Conservation (phyloP, 2,329 filamentous ascomycete species). For the Hypoxylon sp. region DNA sequence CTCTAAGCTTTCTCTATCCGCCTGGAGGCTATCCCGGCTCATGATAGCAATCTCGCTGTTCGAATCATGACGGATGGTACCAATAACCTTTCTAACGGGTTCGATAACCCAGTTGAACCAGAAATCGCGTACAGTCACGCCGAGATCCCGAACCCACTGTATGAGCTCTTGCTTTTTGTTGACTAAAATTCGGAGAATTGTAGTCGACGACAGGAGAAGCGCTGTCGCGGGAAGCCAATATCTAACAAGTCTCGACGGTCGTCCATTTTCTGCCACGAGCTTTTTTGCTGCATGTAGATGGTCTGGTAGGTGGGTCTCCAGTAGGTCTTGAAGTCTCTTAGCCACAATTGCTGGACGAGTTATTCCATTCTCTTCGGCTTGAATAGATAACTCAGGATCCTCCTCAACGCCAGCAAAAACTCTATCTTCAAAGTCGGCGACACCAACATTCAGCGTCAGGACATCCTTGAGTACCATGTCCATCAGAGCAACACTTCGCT, state of each 20-base stretch:
- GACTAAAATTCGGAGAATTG: constrained; percentile 82
- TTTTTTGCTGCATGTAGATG: constrained; percentile 71
- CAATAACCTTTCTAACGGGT: constrained; percentile 83
- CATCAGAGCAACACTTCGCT: constrained; percentile 86
- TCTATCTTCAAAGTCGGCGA: constrained; percentile 74
- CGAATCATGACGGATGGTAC: constrained; percentile 92
- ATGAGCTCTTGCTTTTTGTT: constrained; percentile 82
- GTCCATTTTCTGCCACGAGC: constrained; percentile 75
- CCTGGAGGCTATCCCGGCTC: constrained; percentile 91
- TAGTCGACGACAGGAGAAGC: constrained; percentile 85
- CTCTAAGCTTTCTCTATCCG: constrained; percentile 91
- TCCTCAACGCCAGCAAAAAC: constrained; percentile 74
- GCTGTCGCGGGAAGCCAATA: constrained; percentile 88
- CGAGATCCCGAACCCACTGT: constrained; percentile 83
- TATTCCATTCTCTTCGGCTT: constrained; percentile 61
- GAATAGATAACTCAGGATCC: constrained; percentile 69
- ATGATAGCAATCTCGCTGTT: constrained; percentile 96
- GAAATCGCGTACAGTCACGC: constrained; percentile 85
- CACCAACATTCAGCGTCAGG: constrained; percentile 71
- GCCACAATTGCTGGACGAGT: constrained; percentile 72
- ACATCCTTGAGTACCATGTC: constrained; percentile 84
- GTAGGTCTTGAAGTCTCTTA: constrained; percentile 75
- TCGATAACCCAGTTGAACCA: constrained; percentile 97
- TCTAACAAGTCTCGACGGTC: constrained; percentile 79
- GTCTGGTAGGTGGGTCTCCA: constrained; percentile 75